phyloP scores from a whole-genome alignment of 2,329 filamentous ascomycete species.

The Claviceps lovelessii region DNA sequence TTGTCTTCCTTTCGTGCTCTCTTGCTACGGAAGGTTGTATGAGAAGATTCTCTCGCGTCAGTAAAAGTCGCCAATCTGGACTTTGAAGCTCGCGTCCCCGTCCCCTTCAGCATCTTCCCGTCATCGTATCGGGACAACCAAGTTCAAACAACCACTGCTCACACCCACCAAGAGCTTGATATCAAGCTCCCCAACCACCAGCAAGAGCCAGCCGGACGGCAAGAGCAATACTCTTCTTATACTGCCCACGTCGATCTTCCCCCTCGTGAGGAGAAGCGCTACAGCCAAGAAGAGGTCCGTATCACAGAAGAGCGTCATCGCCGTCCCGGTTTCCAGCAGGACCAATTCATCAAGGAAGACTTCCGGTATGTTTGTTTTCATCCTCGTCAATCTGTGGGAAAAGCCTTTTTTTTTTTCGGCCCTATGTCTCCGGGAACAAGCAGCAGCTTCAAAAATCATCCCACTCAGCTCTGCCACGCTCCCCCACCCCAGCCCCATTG shows the following conservation, averaged over 20 bases:
- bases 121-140: slow-evolving; percentile 70
- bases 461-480: not conserved
- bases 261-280: slow-evolving; percentile 39
- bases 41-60: slow-evolving; percentile 53
- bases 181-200: slow-evolving; percentile 47
- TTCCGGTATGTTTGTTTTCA: slow-evolving; percentile 31
- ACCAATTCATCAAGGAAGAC: slow-evolving; percentile 36
- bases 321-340: slow-evolving; percentile 51
- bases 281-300: slow-evolving; percentile 71
- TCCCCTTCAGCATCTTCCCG: slow-evolving; percentile 99
- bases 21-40: slow-evolving; percentile 41
- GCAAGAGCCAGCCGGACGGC: slow-evolving; percentile 79
- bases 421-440: not conserved
- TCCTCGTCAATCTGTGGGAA: not conserved
- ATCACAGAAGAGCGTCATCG: slow-evolving; percentile 64
- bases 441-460: not conserved
- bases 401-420: not conserved
- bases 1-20: slow-evolving; percentile 52
- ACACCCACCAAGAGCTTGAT: slow-evolving; percentile 79
- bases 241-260: slow-evolving; percentile 46
- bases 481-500: not conserved
- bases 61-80: slow-evolving; percentile 91
- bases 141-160: slow-evolving; percentile 33
- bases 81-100: slow-evolving; percentile 98
- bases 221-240: slow-evolving; percentile 80